Conservation (phyloP, 768 basidiomycete species). For the Phylloporus sp. region DNA sequence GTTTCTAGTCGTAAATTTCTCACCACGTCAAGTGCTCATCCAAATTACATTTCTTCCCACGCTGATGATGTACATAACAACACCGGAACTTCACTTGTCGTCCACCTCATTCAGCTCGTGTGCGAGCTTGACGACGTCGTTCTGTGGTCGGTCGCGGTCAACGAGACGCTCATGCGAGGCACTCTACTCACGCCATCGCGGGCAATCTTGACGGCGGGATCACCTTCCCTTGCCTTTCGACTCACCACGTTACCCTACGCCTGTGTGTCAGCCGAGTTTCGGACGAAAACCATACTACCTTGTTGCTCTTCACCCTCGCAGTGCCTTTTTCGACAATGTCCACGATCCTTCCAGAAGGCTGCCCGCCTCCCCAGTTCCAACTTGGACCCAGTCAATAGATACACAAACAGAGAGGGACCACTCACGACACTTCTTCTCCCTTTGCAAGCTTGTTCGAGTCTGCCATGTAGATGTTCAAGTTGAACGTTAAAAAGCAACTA, state of each 20-base stretch:
- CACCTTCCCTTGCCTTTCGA: constrained; percentile 41
- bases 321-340: constrained; percentile 41
- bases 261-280: neutral
- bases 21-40: constrained; percentile 12
- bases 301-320: constrained; percentile 42
- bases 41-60: constrained; percentile 27
- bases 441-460: constrained; percentile 26
- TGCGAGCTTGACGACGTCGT: constrained; percentile 48
- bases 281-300: constrained; percentile 26
- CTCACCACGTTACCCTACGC: constrained; percentile 39
- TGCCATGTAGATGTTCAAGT: constrained; percentile 7
- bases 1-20: constrained; percentile 15
- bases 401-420: neutral
- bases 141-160: constrained; percentile 35
- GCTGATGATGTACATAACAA: constrained; percentile 13
- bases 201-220: constrained; percentile 46
- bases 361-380: constrained; percentile 35
- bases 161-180: neutral
- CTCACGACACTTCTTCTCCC: constrained; percentile 35
- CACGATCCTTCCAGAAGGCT: constrained; percentile 32
- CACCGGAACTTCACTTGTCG: constrained; percentile 9
- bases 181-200: constrained; percentile 37
- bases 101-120: constrained; percentile 45
- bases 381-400: constrained; percentile 13
- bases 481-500: neutral